Percentiles rank a stretch among this genome's conserved stretches.
These are phyloP conservation scores for Wickerhamiella brachini DNA, from an alignment of 805 yeast genomes.

Conservation along the genomic window DNA sequence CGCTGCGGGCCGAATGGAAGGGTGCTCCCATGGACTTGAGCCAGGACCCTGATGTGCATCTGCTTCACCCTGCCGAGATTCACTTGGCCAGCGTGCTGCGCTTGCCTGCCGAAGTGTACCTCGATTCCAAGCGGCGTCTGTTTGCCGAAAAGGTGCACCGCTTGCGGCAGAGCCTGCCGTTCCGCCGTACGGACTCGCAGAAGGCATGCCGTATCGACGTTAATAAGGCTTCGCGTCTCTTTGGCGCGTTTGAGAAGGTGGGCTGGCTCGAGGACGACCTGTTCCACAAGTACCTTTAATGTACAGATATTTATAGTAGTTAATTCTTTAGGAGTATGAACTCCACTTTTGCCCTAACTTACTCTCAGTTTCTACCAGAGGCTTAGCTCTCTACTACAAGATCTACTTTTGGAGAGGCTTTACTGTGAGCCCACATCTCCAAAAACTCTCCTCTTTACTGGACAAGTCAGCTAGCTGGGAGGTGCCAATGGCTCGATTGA, in stretches of 20 bases:
- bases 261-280: constrained; percentile 80
- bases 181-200: constrained; percentile 94
- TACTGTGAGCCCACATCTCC: no score
- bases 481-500: constrained; percentile 1
- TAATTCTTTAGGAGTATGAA: no score
- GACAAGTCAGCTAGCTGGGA: no score
- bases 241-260: constrained; percentile 77
- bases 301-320: background rate
- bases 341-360: no score
- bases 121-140: constrained; percentile 64
- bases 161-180: constrained; percentile 53
- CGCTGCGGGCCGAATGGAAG: constrained; percentile 89
- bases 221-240: constrained; percentile 83
- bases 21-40: constrained; percentile 92
- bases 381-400: no score
- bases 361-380: no score
- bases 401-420: no score
- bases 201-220: constrained; percentile 96
- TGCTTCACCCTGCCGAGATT: constrained; percentile 86
- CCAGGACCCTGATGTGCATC: constrained; percentile 53
- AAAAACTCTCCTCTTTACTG: no score
- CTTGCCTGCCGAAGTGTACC: constrained; percentile 72
- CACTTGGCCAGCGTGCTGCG: constrained; percentile 77
- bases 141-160: constrained; percentile 82
- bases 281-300: constrained; percentile 36